Percentiles rank a stretch among this genome's conserved stretches.
Evolutionary conservation across 108 stramenopile genomes (phyloP).

Genomic region (Pseudonitzschia multiseries): DNA sequence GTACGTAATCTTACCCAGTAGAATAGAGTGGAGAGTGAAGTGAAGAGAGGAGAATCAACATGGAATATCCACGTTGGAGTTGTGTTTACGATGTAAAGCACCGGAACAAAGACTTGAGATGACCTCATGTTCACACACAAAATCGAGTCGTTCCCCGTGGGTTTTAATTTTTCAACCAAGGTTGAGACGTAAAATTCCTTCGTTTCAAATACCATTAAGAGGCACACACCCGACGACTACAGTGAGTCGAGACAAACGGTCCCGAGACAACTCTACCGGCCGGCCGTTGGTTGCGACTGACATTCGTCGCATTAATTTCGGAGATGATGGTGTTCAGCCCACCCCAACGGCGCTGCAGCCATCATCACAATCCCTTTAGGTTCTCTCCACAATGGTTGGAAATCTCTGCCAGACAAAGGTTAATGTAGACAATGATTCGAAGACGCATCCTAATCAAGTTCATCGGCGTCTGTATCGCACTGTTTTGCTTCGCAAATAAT

Average conservation of each 20-base stretch:
- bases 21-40: not conserved
- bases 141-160: not conserved
- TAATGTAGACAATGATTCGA: not conserved
- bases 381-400: not conserved
- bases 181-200: not conserved
- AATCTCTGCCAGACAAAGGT: not conserved
- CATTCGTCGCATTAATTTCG: not conserved
- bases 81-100: too few relatives aligned
- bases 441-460: not conserved
- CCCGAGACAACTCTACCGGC: slow-evolving; percentile 2
- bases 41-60: not conserved
- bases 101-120: too few relatives aligned
- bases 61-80: slow-evolving; percentile 1
- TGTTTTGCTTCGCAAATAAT: not conserved
- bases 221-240: not conserved
- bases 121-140: not conserved
- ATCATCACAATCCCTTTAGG: not conserved
- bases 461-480: not conserved
- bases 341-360: not conserved
- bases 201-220: slow-evolving; percentile 1
- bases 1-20: too few relatives aligned
- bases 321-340: not conserved
- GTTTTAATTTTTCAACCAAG: slow-evolving; percentile 2
- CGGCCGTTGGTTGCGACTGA: not conserved
- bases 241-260: not conserved